Percentiles rank a stretch among this genome's conserved stretches.
phyloP scores from a whole-genome alignment of 352 stramenopile genomes.

The Aphanomyces stellatus region DNA sequence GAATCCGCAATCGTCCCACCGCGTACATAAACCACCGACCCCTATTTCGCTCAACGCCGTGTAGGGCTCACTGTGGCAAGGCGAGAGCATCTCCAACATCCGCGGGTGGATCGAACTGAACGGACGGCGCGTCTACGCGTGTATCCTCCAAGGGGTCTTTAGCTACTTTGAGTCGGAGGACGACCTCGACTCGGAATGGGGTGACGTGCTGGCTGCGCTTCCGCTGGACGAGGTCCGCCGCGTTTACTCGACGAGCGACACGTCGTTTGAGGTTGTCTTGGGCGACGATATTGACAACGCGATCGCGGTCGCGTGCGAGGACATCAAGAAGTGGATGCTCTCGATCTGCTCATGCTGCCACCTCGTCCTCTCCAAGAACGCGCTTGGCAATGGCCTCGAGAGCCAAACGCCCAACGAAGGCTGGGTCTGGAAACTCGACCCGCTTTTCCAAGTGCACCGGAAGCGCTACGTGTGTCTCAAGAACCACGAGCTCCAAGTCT shows the following conservation, averaged over 20 bases:
- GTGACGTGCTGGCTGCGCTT: slow-evolving; percentile 73
- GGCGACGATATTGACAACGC: slow-evolving; percentile 59
- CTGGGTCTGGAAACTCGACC: slow-evolving; percentile 83
- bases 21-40: background rate
- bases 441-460: slow-evolving; percentile 76
- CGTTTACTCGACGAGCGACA: slow-evolving; percentile 64
- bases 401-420: slow-evolving; percentile 75
- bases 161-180: slow-evolving; percentile 80
- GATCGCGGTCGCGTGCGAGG: slow-evolving; percentile 59
- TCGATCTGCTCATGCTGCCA: slow-evolving; percentile 82
- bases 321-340: slow-evolving; percentile 80
- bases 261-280: slow-evolving; percentile 72
- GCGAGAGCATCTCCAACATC: slow-evolving; percentile 31
- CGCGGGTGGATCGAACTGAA: slow-evolving; percentile 59
- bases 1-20: background rate
- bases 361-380: slow-evolving; percentile 56
- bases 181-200: slow-evolving; percentile 77
- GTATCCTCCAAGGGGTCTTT: slow-evolving; percentile 77
- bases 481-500: slow-evolving; percentile 76
- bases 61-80: background rate
- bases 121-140: slow-evolving; percentile 50
- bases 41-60: background rate
- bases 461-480: slow-evolving; percentile 72
- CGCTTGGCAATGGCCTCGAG: slow-evolving; percentile 38
- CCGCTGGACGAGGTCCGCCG: slow-evolving; percentile 67